Percentiles rank a stretch among this genome's conserved stretches.
phyloP scores from a whole-genome alignment of 2,329 filamentous ascomycete species.

The Grosmannia penicillata region DNA sequence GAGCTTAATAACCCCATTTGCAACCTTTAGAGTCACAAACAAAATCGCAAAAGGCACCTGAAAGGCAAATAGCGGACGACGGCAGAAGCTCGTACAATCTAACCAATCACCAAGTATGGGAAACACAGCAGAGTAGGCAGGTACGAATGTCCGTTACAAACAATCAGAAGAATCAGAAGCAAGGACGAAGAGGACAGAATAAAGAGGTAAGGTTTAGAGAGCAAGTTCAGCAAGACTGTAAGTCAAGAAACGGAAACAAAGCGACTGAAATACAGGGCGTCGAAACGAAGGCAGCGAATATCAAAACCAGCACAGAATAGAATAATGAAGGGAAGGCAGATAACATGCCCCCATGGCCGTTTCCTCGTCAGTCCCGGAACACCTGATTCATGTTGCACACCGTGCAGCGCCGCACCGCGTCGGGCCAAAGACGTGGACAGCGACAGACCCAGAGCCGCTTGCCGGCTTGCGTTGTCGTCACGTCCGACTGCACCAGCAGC shows the following conservation, averaged over 20 bases:
- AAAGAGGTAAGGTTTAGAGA: too few species aligned
- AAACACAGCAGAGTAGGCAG: too few species aligned
- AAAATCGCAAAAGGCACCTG: too few species aligned
- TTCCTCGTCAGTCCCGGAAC: conserved; percentile 1
- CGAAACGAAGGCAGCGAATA: not conserved
- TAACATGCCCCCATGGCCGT: not conserved
- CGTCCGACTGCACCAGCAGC: conserved; percentile 5
- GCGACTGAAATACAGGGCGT: not conserved
- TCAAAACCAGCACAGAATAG: not conserved
- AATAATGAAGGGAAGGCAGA: not conserved
- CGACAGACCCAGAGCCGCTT: conserved; percentile 8
- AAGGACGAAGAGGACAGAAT: too few species aligned
- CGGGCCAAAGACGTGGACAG: conserved; percentile 2
- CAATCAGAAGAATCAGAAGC: too few species aligned
- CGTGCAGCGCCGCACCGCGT: conserved; percentile 2
- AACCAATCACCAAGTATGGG: too few species aligned
- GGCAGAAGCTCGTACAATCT: too few species aligned
- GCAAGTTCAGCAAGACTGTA: not conserved
- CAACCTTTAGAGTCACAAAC: too few species aligned
- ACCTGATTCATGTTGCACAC: conserved; percentile 7
- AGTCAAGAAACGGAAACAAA: not conserved
- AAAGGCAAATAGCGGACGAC: too few species aligned
- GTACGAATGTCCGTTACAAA: too few species aligned
- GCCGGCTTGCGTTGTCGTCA: conserved; percentile 2
- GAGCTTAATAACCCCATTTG: too few species aligned